phyloP scores from a whole-genome alignment of 768 basidiomycete species.

The Lactifluus volemus region DNA sequence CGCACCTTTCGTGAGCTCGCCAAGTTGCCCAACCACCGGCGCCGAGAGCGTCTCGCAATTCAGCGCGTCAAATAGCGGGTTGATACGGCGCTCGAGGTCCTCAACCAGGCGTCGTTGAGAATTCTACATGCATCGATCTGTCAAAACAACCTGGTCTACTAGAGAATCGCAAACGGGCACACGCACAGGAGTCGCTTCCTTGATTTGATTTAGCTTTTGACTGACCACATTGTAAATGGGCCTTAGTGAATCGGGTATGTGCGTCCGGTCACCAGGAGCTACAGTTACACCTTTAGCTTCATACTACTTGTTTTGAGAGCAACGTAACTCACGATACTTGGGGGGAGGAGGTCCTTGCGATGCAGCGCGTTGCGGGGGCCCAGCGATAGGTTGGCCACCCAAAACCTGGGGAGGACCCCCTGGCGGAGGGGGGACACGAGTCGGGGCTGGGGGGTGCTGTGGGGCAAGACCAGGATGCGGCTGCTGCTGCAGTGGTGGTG shows the following conservation, averaged over 20 bases:
- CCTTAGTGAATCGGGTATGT: constrained; percentile 65
- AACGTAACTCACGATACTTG: constrained; percentile 50
- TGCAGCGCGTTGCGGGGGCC: constrained; percentile 9
- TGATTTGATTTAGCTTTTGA: constrained; percentile 55
- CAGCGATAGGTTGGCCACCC: neutral
- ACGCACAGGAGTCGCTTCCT: constrained; percentile 68
- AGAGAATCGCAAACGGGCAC: neutral
- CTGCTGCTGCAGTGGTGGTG: constrained; percentile 8
- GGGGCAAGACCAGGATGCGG: constrained; percentile 8
- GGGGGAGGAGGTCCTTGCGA: constrained; percentile 24
- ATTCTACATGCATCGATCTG: constrained; percentile 37
- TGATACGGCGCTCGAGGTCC: constrained; percentile 81
- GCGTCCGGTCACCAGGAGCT: constrained; percentile 90
- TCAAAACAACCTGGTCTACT: neutral
- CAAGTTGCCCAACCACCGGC: constrained; percentile 60
- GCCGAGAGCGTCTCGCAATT: constrained; percentile 80
- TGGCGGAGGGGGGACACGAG: constrained; percentile 27
- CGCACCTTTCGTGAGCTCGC: constrained; percentile 65
- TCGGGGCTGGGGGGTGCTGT: constrained; percentile 17
- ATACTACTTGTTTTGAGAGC: neutral
- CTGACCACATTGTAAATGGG: constrained; percentile 62
- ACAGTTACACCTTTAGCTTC: constrained; percentile 8
- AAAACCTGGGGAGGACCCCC: constrained; percentile 10
- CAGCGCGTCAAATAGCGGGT: constrained; percentile 81
- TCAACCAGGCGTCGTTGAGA: constrained; percentile 79